Base-by-base conservation (phyloP, 2,329 filamentous ascomycete species). In the Colletotrichum limetticola region DNA sequence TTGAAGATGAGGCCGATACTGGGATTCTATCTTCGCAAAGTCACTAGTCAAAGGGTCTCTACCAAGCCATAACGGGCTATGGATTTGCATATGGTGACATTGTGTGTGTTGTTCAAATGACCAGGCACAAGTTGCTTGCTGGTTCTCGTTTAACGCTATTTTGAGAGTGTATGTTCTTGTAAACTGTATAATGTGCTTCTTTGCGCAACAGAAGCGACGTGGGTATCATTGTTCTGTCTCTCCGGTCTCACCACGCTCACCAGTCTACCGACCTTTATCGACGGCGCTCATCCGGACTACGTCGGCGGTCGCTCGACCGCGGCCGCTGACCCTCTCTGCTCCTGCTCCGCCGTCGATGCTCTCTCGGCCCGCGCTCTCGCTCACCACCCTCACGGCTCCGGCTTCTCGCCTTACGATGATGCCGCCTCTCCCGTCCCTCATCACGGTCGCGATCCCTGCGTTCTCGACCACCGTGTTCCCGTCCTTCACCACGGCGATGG, bases 271-370 rank as follows among this genome's bases (percentile, higher is more conserved):
- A n/a, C 30, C 22, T 32, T 71, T 37, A 74, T 19, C 49, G 53
- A 24, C 32, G 52, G n/a, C 71, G 73, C 46, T 73, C 62, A 4
- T 71, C 71, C 4, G 66, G 62, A 32, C 62, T 71, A 26, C 53
- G 74, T 12, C 65, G 73, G 9, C 72, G 59, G 11, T 73, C 72
- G 22, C 65, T 46, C 4, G 71, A 59, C 24, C 59, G 55, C 24
- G 49, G 46, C 11, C 72, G 53, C 22, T 73, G 63, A 14, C 58
- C 57, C 22, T 69, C 66, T 9, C 72, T 66, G 28, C 68, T 74
- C 37, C 68, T 71, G 32, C 74, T 74, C 28, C 66, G 59, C 52
- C 66, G 70, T 14, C 66, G 66, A n/a, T 71, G 63, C 49, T 75
- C 67, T 37, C 66, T 72, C 46, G 49, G 55, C 14, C 68, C 63